A percentile compares a stretch with the other conserved stretches of the same genome.
phyloP scores from a whole-genome alignment of 352 stramenopile genomes.

The Phytophthora multivora region DNA sequence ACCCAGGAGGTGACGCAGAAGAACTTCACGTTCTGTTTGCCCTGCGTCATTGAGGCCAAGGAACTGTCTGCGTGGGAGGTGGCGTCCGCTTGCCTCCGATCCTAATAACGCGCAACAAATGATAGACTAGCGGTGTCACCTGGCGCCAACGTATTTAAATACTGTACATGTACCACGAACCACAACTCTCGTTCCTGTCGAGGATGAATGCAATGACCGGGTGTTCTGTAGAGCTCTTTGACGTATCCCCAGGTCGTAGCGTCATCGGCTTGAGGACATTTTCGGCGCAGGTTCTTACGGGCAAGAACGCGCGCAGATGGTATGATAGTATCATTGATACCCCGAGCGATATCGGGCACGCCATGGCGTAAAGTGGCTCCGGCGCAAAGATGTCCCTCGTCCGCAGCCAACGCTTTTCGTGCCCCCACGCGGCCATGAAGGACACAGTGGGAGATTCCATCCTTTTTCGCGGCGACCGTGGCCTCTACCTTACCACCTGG shows the following conservation, averaged over 20 bases:
- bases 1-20: slow-evolving; percentile 50
- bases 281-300: slow-evolving; percentile 12
- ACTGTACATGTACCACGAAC: too few species aligned
- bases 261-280: slow-evolving; percentile 2
- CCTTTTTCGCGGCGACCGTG: slow-evolving; percentile 23
- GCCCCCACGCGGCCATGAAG: background rate
- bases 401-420: slow-evolving; percentile 16
- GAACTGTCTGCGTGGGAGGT: slow-evolving; percentile 52
- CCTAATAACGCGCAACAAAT: background rate
- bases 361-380: background rate
- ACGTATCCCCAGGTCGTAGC: slow-evolving; percentile 6
- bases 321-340: too few species aligned
- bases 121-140: slow-evolving; percentile 11
- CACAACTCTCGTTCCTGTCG: background rate
- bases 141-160: slow-evolving; percentile 3
- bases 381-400: background rate
- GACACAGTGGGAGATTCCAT: slow-evolving; percentile 21
- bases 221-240: background rate
- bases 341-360: too few species aligned
- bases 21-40: slow-evolving; percentile 57
- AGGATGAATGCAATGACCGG: slow-evolving; percentile 10
- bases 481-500: slow-evolving; percentile 22
- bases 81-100: slow-evolving; percentile 33
- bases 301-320: slow-evolving; percentile 10
- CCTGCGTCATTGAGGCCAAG: slow-evolving; percentile 55